Percentiles rank a stretch among this genome's conserved stretches.
Conservation (phyloP, 208 protist species). For the Leishmania lainsoni region DNA sequence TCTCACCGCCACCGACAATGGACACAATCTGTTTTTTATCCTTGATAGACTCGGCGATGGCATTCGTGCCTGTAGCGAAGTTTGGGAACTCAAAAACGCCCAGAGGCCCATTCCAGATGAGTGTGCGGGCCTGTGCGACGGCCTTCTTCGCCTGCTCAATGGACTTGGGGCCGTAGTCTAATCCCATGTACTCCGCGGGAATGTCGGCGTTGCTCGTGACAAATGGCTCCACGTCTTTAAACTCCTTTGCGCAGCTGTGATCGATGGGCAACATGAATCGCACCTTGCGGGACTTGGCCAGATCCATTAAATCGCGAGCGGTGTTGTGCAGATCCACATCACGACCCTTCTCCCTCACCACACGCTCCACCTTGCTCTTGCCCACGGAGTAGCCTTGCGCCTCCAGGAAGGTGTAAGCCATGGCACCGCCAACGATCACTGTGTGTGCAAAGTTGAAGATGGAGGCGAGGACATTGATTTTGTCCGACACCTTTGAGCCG, state of each 20-base stretch:
- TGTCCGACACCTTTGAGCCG: conserved; percentile 98
- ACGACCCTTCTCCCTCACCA: conserved; percentile 77
- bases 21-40: conserved; percentile 78
- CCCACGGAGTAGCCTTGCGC: conserved; percentile 90
- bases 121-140: conserved; percentile 86
- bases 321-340: conserved; percentile 81
- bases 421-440: conserved; percentile 99
- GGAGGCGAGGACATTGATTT: conserved; percentile 99
- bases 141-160: conserved; percentile 68
- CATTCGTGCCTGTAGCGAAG: conserved; percentile 92
- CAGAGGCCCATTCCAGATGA: conserved; percentile 98
- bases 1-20: conserved; percentile 98
- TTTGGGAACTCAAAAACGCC: conserved; percentile 99
- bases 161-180: conserved; percentile 97
- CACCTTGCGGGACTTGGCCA: conserved; percentile 94
- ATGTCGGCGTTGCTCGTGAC: conserved; percentile 82
- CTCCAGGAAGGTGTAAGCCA: conserved; percentile 99
- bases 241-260: conserved; percentile 96
- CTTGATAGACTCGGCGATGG: conserved; percentile 80
- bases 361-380: conserved; percentile 95
- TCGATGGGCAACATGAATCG: conserved; percentile 98
- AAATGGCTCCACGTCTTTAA: conserved; percentile 81
- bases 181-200: conserved; percentile 90
- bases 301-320: conserved; percentile 72
- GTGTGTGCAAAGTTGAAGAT: conserved; percentile 98